A percentile compares a stretch with the other conserved stretches of the same genome.
These are phyloP conservation scores for Phtheirospermum japonicum DNA, from an alignment of 257 asterid genomes.

Conservation along the genomic window DNA sequence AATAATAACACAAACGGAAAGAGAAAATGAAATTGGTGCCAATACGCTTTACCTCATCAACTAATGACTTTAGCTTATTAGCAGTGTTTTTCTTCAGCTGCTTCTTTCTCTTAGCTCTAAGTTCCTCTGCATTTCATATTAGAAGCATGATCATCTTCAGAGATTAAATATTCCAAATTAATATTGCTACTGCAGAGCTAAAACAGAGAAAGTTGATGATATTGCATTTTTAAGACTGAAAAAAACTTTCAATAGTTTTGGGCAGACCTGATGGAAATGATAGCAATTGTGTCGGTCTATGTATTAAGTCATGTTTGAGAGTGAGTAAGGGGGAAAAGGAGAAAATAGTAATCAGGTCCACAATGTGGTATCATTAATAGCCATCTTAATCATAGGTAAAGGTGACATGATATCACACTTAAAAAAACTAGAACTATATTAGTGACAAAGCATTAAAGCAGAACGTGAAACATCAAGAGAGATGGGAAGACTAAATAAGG, in stretches of 20 bases:
- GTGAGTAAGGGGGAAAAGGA: too few relatives aligned
- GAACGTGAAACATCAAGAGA: not conserved
- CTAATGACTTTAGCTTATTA: conserved; percentile 74
- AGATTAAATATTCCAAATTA: conserved; percentile 14
- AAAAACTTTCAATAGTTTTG: not conserved
- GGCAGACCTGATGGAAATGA: not conserved
- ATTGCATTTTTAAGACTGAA: conserved; percentile 9
- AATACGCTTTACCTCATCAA: conserved; percentile 61
- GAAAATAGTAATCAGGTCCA: too few relatives aligned
- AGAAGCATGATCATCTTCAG: conserved; percentile 25
- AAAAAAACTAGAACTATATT: too few relatives aligned
- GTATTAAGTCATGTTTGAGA: too few relatives aligned
- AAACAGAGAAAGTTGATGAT: conserved; percentile 9
- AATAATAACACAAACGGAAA: conserved; percentile 2
- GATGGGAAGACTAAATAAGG: not conserved
- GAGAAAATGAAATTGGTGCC: conserved; percentile 11
- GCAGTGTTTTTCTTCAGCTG: conserved; percentile 88
- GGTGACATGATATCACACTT: too few relatives aligned
- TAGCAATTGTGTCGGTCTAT: not conserved
- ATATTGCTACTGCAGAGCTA: conserved; percentile 4
- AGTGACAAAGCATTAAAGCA: too few relatives aligned
- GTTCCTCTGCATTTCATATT: conserved; percentile 70
- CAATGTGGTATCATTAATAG: not conserved
- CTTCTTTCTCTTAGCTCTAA: conserved; percentile 85
- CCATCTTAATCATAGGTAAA: too few relatives aligned